phyloP scores from a whole-genome alignment of 768 basidiomycete species.

The Hygrophoropsis aurantiaca region DNA sequence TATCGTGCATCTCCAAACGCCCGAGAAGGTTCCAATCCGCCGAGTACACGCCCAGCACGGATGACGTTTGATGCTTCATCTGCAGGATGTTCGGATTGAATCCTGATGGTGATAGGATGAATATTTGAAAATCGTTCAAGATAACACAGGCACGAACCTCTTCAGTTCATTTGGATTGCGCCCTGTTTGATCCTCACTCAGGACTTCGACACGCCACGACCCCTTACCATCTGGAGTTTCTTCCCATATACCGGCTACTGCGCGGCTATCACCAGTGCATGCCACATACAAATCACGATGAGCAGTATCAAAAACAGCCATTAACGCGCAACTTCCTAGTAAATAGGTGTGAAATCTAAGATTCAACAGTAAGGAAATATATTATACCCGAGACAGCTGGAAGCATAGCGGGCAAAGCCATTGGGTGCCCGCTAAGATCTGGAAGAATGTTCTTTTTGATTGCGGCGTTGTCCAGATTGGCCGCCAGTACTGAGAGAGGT shows the following conservation, averaged over 20 bases:
- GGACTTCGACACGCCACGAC: conserved; percentile 88
- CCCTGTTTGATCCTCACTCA: conserved; percentile 96
- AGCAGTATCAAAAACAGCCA: conserved; percentile 85
- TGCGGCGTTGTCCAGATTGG: conserved; percentile 50
- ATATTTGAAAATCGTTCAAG: conserved; percentile 1
- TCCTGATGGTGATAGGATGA: conserved; percentile 38
- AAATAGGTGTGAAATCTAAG: conserved; percentile 11
- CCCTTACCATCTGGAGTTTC: conserved; percentile 62
- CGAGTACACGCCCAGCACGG: conserved; percentile 77
- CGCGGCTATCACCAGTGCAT: conserved; percentile 90
- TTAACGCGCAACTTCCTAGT: conserved; percentile 85
- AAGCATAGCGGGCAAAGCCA: conserved; percentile 69
- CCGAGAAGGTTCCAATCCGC: conserved; percentile 82
- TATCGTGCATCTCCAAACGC: conserved; percentile 90
- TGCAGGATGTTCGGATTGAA: conserved; percentile 80
- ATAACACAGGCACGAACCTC: conserved; percentile 49
- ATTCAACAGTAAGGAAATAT: neutral
- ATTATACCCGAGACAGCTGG: conserved; percentile 76
- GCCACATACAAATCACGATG: conserved; percentile 86
- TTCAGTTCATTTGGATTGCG: conserved; percentile 82
- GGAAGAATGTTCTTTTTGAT: conserved; percentile 54
- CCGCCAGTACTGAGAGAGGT: conserved; percentile 70
- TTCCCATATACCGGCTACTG: conserved; percentile 93
- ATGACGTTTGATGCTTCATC: conserved; percentile 76
- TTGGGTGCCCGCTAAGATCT: conserved; percentile 68